Percentiles rank a stretch among this genome's conserved stretches.
phyloP scores from a whole-genome alignment of 176 grass and related monocot species.

The Calamus simplicifolius region DNA sequence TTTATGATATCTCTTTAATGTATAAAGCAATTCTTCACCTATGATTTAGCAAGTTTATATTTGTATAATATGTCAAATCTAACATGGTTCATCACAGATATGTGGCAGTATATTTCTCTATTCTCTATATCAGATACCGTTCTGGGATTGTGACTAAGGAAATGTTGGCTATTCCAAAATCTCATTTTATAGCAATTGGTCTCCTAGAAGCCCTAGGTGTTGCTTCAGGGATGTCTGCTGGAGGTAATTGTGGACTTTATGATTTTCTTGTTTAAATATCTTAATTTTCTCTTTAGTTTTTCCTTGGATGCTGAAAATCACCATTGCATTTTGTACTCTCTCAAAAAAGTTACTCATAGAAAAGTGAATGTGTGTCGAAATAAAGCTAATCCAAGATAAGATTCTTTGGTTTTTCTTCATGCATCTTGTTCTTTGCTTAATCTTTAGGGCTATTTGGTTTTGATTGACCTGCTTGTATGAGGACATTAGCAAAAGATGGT shows the following conservation, averaged over 20 bases:
- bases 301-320: too few species aligned
- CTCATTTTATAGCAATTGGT: conserved; percentile 59
- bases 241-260: conserved; percentile 27
- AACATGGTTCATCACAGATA: conserved; percentile 37
- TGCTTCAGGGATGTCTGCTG: conserved; percentile 89
- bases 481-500: background rate
- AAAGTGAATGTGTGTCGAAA: too few species aligned
- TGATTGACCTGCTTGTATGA: background rate
- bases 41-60: background rate
- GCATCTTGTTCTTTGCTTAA: too few species aligned
- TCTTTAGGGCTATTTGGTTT: background rate
- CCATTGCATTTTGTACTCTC: too few species aligned
- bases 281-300: too few species aligned
- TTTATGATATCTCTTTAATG: too few species aligned
- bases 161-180: conserved; percentile 84
- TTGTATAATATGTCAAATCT: background rate
- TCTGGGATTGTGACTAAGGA: conserved; percentile 57
- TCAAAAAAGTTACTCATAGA: too few species aligned
- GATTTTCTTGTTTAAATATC: too few species aligned
- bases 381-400: too few species aligned
- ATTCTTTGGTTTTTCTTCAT: too few species aligned
- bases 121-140: conserved; percentile 49
- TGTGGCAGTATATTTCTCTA: conserved; percentile 74
- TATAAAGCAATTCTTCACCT: too few species aligned
- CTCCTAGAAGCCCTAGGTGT: conserved; percentile 68